A percentile compares a stretch with the other conserved stretches of the same genome.
Evolutionary conservation across 1,284 basidiomycete species (phyloP).

Genomic region (Prillingera fragicola): DNA sequence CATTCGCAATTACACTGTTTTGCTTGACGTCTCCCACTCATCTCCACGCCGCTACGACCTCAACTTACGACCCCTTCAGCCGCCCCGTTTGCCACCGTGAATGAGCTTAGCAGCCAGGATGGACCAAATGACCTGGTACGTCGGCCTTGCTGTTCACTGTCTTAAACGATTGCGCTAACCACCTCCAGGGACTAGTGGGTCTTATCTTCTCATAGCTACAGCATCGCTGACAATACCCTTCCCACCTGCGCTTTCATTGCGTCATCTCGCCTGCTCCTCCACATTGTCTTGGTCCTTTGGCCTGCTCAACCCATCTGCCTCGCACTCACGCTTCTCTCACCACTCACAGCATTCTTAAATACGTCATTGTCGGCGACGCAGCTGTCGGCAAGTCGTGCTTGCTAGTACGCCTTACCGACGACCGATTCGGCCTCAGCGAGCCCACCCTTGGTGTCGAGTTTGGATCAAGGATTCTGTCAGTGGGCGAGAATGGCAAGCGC

Average conservation of each 20-base stretch:
- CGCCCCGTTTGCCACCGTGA: constrained; percentile 3
- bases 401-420: constrained; percentile 39
- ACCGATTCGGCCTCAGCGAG: constrained; percentile 35
- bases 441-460: constrained; percentile 45
- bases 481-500: constrained; percentile 34
- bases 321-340: not conserved
- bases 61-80: too few species aligned
- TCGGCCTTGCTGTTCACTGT: not conserved
- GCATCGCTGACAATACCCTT: too few species aligned
- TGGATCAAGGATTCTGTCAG: constrained; percentile 33
- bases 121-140: constrained; percentile 24
- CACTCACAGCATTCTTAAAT: constrained; percentile 39
- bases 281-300: too few species aligned
- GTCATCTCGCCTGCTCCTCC: too few species aligned
- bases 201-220: too few species aligned
- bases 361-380: constrained; percentile 43
- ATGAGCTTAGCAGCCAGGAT: constrained; percentile 19
- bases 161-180: not conserved
- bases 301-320: not conserved
- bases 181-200: too few species aligned
- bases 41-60: too few species aligned
- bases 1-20: too few species aligned
- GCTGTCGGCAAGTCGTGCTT: constrained; percentile 42
- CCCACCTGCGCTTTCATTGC: too few species aligned
- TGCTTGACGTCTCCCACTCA: too few species aligned